Evolutionary conservation across 2,329 filamentous ascomycete species (phyloP).

Genomic region (Cladosporium velox): DNA sequence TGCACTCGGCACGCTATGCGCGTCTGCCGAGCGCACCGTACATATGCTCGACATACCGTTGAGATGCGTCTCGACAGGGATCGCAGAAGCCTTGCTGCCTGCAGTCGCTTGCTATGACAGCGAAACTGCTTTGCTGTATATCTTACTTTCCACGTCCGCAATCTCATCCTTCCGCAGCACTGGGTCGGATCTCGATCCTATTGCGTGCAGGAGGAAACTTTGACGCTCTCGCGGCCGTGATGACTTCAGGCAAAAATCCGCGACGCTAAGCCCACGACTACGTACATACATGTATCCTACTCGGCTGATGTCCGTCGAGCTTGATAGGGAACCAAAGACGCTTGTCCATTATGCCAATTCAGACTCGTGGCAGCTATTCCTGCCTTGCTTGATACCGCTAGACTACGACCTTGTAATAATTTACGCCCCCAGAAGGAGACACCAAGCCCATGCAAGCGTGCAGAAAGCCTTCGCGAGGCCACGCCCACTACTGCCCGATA

Average conservation of each 20-base stretch:
- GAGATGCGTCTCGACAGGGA: not conserved
- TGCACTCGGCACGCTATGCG: conserved; percentile 4
- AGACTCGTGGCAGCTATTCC: not conserved
- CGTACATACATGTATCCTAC: not conserved
- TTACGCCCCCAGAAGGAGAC: not conserved
- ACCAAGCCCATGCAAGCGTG: not conserved
- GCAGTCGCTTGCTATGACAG: not conserved
- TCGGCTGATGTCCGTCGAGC: not conserved
- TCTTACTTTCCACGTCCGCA: not conserved
- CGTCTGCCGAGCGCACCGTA: not conserved
- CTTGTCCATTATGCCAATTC: not conserved
- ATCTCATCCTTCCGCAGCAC: not conserved
- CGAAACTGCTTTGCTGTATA: not conserved
- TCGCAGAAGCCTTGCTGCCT: not conserved
- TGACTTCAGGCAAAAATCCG: conserved; percentile 14
- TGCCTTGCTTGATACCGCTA: not conserved
- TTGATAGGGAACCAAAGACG: not conserved
- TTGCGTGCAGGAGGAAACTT: conserved; percentile 1
- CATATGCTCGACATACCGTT: conserved; percentile 8
- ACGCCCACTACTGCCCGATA: not conserved
- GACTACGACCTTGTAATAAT: not conserved
- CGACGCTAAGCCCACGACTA: not conserved
- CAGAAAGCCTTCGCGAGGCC: not conserved
- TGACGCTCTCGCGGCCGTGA: not conserved
- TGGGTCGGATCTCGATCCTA: conserved; percentile 7